These are phyloP conservation scores for Cinnamomum micranthum DNA, from an alignment of 164 flowering plant species.

Conservation along the genomic window DNA sequence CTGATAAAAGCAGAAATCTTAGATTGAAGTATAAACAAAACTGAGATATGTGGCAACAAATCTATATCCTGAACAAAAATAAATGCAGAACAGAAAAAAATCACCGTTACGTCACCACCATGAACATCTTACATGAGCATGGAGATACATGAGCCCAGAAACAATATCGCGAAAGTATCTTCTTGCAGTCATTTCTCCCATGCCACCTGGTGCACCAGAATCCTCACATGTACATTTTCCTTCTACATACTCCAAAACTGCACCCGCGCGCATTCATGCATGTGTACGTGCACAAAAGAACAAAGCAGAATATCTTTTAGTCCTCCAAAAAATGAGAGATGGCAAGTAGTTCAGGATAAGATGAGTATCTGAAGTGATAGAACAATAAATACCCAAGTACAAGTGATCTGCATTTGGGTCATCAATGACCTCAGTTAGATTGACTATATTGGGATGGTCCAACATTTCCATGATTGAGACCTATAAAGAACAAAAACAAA, in stretches of 20 bases:
- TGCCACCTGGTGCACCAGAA: constrained; percentile 53
- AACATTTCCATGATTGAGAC: constrained; percentile 90
- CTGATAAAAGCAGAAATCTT: not conserved
- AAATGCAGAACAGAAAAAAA: not conserved
- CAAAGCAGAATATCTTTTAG: not conserved
- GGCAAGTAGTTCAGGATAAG: not conserved
- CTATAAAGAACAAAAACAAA: constrained; percentile 32
- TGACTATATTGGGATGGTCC: constrained; percentile 94
- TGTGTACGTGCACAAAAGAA: not conserved
- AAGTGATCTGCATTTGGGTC: constrained; percentile 90
- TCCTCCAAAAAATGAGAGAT: not conserved
- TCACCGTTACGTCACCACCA: not conserved
- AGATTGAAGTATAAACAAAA: not conserved
- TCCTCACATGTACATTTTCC: constrained; percentile 79
- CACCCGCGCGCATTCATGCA: not conserved
- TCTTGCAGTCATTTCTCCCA: constrained; percentile 63
- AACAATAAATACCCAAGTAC: constrained; percentile 83
- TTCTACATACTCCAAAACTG: constrained; percentile 97
- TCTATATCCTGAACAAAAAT: not conserved
- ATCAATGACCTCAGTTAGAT: constrained; percentile 96
- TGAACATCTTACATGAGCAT: constrained; percentile 70
- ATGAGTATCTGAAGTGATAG: not conserved
- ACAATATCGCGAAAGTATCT: constrained; percentile 82
- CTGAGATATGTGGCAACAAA: not conserved
- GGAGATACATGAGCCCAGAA: constrained; percentile 91